Base-by-base conservation (phyloP, 129 eudicot genomes). In the Lonicera japonica region DNA sequence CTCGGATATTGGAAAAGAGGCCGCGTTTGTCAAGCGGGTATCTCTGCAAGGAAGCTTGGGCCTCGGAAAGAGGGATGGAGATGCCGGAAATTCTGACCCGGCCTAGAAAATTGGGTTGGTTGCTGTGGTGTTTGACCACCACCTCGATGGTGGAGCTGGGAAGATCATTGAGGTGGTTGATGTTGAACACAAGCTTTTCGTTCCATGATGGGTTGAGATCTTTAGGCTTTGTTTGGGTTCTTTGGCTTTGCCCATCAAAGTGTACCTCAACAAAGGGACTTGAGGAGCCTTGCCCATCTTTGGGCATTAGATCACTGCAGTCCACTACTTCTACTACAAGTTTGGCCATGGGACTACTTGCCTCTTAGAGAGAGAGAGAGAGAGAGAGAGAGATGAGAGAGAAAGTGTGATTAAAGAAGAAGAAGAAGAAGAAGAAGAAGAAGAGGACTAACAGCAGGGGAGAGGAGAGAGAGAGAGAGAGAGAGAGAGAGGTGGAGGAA, bases 1-100 rank as follows among this genome's bases (percentile, higher is more conserved):
- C 97, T 8, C 77, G 85, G 23, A 87, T 81, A 73, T 85, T 73
- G 9, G 95, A 87, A 72, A 91, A 91, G 62, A 84, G 12, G 2
- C 97, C 94, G 18, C 97, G 79, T 66, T 91, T 91, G 48, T 87
- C 96, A 9, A 87, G 86, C 8, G 95, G 95, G 77, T 87, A 90
- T 16, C 90, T 48, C 56, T 86, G 94, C 13, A 82, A 76, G 9
- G 58, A 11, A 19, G 87, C 79, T 39, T 83, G 85, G 16, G 72
- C 60, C 50, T 77, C 85, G 22, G 90, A 71, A 5, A 19, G 23
- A 3, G 95, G 80, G 0, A 91, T 74, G 10, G 82, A 82, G 6
- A 17, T 69, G 8, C 96, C 96, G 25, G 97, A 87, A 0, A 91
- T 70, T 36, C 88, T 68, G 17, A 91, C 96, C 14, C 87, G 80